Percentiles rank a stretch among this genome's conserved stretches.
These are phyloP conservation scores for Pyrus hybrid DNA, from an alignment of 331 rosid genomes.

Conservation along the genomic window DNA sequence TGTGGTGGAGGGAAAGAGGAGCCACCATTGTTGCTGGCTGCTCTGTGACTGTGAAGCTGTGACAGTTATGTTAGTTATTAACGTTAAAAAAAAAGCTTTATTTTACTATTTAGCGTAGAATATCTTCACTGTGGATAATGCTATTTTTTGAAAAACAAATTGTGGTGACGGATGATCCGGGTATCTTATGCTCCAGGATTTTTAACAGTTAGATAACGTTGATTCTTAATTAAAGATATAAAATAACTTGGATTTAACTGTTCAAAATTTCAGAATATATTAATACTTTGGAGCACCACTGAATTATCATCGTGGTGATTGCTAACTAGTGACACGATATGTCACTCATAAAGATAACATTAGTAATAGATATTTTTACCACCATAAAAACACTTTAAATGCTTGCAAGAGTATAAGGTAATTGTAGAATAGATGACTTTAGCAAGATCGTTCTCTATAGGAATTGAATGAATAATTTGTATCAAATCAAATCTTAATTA, in stretches of 20 bases:
- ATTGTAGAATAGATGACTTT: no score
- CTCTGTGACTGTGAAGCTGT: not conserved
- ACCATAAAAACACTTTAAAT: no score
- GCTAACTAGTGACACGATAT: not conserved
- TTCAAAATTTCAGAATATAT: no score
- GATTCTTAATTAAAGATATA: not conserved
- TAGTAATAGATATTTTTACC: no score
- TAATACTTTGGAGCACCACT: fast-evolving
- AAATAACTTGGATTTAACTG: not conserved
- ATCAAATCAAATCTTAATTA: no score
- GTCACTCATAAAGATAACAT: not conserved
- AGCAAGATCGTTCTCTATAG: no score
- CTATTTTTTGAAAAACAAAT: not conserved
- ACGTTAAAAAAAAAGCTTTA: not conserved
- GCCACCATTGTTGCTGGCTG: constrained; percentile 5
- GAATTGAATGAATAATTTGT: no score
- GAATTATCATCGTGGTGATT: not conserved
- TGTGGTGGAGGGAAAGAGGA: constrained; percentile 8
- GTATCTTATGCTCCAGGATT: not conserved
- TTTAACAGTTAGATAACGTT: no score
- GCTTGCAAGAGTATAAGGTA: no score
- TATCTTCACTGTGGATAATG: not conserved
- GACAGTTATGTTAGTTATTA: not conserved
- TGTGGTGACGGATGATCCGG: not conserved
- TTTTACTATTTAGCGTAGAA: not conserved